Base-by-base conservation (phyloP, 352 stramenopile genomes). In the Globisporangium carolinianum region DNA sequence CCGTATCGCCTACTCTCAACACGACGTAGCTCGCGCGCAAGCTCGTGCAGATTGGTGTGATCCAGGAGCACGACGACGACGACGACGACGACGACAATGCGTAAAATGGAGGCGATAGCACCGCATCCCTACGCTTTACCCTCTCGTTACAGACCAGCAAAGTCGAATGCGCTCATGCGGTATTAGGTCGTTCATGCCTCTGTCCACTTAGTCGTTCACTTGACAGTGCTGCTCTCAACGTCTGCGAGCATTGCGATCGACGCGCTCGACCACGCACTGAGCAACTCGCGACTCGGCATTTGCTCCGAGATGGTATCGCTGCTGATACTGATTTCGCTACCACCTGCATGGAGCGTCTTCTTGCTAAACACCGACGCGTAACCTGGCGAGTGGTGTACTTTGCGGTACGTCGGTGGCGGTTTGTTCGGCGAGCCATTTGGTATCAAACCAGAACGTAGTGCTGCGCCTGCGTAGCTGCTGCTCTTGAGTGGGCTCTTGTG, bases 21-120 rank as follows among this genome's bases (percentile, higher is more conserved):
- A 8, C 11, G 11, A 43, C 39, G 57, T 65, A 91, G 81, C 65
- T 91, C 39, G 81, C 76, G 17, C 69, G 63, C 15, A 79, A 76
- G 43, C 59, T 91, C 49, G 75, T 76, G 24, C 65, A 73, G 35
- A 88, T 91, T 32, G 79, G 81, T 18, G 76, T 67, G 1, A 73
- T 91, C 54, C 63, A 71, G 1, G 69, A 80, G 47, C 66, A 72
- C 59, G 66, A 78, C 57, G 68, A 83, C 38, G 69, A 83, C 38
- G 58, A 69, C 9, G 65, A 68, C 15, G 60, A 66, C 11, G 54
- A 57, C 17, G 60, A 66, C 17, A 53, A 57, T n/a, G 49, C 35
- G 14, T 48, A 48, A 38, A 12, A 43, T 43, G 39, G 39, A 43
- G 7, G 11, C 11, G 39, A 43, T 43, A 43, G 39, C 39, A 32